Base-by-base conservation (phyloP, 2,329 filamentous ascomycete species). In the Pseudocercospora fijiensis region DNA sequence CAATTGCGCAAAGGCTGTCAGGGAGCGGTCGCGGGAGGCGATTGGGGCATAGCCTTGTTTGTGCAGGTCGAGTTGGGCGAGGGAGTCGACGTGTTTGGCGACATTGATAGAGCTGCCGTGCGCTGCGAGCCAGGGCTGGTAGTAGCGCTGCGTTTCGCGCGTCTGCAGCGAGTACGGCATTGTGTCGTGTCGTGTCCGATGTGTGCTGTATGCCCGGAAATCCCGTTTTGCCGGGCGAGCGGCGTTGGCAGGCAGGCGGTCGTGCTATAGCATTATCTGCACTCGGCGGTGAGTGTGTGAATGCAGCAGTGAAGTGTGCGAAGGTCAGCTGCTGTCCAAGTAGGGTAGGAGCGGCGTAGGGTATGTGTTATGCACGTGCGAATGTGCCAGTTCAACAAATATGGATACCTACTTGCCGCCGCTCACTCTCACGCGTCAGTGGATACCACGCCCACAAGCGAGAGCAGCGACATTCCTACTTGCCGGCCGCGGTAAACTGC, bases 1-100 rank as follows among this genome's bases (percentile, higher is more conserved):
- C 6, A 79, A 71, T 60, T 79, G 84, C 8, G 82, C 76, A 64
- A 81, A 80, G 2, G 79, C 77, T 2, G 79, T 80, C n/a, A 84
- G 53, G 22, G 66, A 72, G 20, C 73, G 73, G 62, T 79, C 76
- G 13, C 64, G 63, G 10, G 63, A 67, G 8, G 67, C 58, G 43
- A 62, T 58, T 9, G 71, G 61, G 37, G 61, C 41, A 53, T 71
- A 69, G 60, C 72, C 67, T 65, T 67, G 61, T 49, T 67, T 60
- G 51, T 70, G 64, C 53, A 72, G 58, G 55, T 69, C 58, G 26
- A 61, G 43, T 47, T 68, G 62, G 13, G 69, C 69, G 33, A 72
- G 65, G 43, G 61, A 67, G 9, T 71, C 69, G 57, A 73, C 68
- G 33, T 72, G 64, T 28, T 67, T 67, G 28, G 69, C 71, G 58